A percentile compares a stretch with the other conserved stretches of the same genome.
Conservation (phyloP, 2,329 filamentous ascomycete species). For the Fusarium chaquense region DNA sequence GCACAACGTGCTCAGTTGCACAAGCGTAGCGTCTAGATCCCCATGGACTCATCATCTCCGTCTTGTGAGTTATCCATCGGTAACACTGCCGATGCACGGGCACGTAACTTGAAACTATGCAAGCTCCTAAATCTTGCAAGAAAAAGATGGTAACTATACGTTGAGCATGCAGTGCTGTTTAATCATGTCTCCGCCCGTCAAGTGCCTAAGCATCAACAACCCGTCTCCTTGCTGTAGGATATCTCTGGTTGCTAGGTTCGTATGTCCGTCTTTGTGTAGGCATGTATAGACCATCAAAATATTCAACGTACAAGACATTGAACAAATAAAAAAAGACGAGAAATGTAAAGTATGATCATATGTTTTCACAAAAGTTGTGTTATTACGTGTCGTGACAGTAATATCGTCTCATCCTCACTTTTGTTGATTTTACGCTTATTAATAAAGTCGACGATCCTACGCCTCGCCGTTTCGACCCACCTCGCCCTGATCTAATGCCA, state of each 20-base stretch:
- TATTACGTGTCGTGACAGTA: neutral
- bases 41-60: conserved; percentile 18
- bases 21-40: conserved; percentile 40
- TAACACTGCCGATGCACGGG: conserved; percentile 29
- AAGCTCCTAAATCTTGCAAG: conserved; percentile 19
- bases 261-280: neutral
- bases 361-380: neutral
- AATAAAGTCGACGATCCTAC: neutral
- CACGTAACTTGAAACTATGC: conserved; percentile 35
- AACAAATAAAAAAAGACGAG: neutral
- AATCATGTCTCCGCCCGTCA: neutral
- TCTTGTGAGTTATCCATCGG: conserved; percentile 28
- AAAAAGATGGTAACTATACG: neutral
- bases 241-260: conserved; percentile 9
- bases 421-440: conserved; percentile 9
- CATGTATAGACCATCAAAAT: neutral
- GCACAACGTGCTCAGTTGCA: conserved; percentile 37
- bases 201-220: neutral
- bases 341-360: neutral
- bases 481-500: neutral
- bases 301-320: neutral
- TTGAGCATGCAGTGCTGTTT: neutral
- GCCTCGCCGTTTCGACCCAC: conserved; percentile 9
- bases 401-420: neutral
- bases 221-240: conserved; percentile 19